Percentiles rank a stretch among this genome's conserved stretches.
Conservation (phyloP, 352 stramenopile species). For the Globisporangium paddicum region DNA sequence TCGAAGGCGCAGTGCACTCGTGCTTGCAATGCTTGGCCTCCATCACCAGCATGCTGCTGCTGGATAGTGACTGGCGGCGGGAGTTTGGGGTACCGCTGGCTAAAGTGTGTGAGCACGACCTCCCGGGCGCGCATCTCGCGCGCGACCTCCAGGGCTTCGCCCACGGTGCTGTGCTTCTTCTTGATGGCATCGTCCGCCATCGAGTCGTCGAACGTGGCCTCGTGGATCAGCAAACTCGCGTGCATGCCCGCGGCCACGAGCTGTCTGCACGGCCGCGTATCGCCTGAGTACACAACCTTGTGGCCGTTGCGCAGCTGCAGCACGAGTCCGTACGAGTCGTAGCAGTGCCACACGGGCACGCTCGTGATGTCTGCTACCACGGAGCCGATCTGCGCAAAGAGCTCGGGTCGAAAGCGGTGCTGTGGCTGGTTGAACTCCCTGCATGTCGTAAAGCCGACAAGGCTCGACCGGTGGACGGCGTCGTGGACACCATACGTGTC, state of each 20-base stretch:
- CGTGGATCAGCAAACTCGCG: slow-evolving; percentile 92
- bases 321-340: slow-evolving; percentile 74
- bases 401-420: slow-evolving; percentile 16
- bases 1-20: slow-evolving; percentile 16
- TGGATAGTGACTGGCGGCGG: slow-evolving; percentile 24
- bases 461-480: not conserved
- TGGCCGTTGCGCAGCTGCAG: slow-evolving; percentile 37
- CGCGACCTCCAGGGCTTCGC: slow-evolving; percentile 87
- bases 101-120: slow-evolving; percentile 96
- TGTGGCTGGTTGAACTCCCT: slow-evolving; percentile 43
- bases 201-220: slow-evolving; percentile 96
- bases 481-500: not conserved
- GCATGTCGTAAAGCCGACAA: slow-evolving; percentile 37
- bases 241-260: slow-evolving; percentile 42
- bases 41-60: not conserved
- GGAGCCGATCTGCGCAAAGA: slow-evolving; percentile 29
- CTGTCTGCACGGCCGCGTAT: slow-evolving; percentile 89
- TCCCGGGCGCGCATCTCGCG: slow-evolving; percentile 67
- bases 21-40: not conserved
- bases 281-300: slow-evolving; percentile 90
- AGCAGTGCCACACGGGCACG: slow-evolving; percentile 78
- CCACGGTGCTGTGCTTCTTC: slow-evolving; percentile 94
- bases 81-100: slow-evolving; percentile 64
- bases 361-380: slow-evolving; percentile 37
- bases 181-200: slow-evolving; percentile 90